Conservation (phyloP, 345 rosid genomes). For the Sonneratia alba region DNA sequence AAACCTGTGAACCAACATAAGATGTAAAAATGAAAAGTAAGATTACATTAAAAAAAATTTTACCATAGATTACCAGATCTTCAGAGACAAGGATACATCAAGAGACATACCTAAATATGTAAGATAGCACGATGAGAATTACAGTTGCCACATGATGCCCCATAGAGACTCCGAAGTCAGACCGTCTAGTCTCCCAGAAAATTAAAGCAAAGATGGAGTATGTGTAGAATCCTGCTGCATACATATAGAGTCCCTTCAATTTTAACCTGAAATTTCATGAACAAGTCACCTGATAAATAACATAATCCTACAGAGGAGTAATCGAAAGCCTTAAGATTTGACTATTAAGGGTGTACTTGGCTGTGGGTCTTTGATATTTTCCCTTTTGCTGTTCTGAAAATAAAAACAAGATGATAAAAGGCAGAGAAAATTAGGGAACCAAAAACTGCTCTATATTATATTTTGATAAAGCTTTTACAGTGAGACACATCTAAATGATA, state of each 20-base stretch:
- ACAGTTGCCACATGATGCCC: slow-evolving; percentile 86
- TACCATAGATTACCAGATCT: background rate
- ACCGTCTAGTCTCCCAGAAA: slow-evolving; percentile 99
- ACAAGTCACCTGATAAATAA: background rate
- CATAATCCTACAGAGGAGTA: background rate
- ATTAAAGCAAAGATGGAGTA: slow-evolving; percentile 94
- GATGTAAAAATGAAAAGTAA: background rate
- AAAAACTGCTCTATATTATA: background rate
- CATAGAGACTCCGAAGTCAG: slow-evolving; percentile 98
- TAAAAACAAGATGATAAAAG: too few species aligned
- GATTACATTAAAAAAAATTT: background rate
- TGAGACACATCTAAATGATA: too few species aligned
- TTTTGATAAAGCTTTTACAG: too few species aligned
- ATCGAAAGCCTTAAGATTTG: background rate
- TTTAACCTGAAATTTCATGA: slow-evolving; percentile 52
- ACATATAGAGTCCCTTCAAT: slow-evolving; percentile 80
- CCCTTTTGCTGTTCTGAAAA: background rate
- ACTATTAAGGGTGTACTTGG: background rate
- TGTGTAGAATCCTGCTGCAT: slow-evolving; percentile 85
- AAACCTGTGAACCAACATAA: slow-evolving; percentile 43
- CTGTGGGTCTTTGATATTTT: background rate
- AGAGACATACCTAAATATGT: slow-evolving; percentile 53
- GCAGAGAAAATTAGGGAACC: background rate
- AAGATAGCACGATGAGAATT: slow-evolving; percentile 73
- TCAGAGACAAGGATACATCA: background rate